These are phyloP conservation scores for Trichosporon faecale DNA, from an alignment of 1,284 basidiomycete genomes.

Conservation along the genomic window DNA sequence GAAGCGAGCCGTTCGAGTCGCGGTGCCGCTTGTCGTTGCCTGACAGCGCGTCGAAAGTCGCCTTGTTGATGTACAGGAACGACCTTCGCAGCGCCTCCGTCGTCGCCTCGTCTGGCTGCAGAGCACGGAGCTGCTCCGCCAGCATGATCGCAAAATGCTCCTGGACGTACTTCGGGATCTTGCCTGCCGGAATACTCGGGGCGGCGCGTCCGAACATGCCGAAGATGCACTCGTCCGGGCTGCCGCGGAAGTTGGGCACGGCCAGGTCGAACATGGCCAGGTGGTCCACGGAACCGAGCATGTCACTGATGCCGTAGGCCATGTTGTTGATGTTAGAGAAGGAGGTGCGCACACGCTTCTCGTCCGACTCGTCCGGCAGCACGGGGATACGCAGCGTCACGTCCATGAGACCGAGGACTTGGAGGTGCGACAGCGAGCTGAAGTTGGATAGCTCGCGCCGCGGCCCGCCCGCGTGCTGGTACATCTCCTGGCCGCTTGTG, in stretches of 20 bases:
- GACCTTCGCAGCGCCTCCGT: conserved; percentile 76
- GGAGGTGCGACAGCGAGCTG: conserved; percentile 73
- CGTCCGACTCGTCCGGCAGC: conserved; percentile 86
- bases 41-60: conserved; percentile 64
- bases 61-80: conserved; percentile 79
- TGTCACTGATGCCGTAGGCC: conserved; percentile 96
- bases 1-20: conserved; percentile 62
- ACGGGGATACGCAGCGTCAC: conserved; percentile 83
- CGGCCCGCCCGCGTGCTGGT: conserved; percentile 16
- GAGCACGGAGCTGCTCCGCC: conserved; percentile 58
- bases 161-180: conserved; percentile 68
- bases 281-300: conserved; percentile 70
- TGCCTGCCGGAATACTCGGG: conserved; percentile 56
- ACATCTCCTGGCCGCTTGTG: conserved; percentile 55
- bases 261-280: conserved; percentile 92
- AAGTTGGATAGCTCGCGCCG: conserved; percentile 72
- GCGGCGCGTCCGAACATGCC: conserved; percentile 87
- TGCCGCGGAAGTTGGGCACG: conserved; percentile 77
- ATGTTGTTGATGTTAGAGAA: conserved; percentile 85
- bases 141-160: conserved; percentile 71
- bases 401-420: conserved; percentile 94
- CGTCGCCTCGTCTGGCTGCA: conserved; percentile 60
- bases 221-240: conserved; percentile 81
- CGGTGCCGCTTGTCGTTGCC: conserved; percentile 58
- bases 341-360: conserved; percentile 88